phyloP scores from a whole-genome alignment of 768 basidiomycete genomes.

The Boletales sp. region DNA sequence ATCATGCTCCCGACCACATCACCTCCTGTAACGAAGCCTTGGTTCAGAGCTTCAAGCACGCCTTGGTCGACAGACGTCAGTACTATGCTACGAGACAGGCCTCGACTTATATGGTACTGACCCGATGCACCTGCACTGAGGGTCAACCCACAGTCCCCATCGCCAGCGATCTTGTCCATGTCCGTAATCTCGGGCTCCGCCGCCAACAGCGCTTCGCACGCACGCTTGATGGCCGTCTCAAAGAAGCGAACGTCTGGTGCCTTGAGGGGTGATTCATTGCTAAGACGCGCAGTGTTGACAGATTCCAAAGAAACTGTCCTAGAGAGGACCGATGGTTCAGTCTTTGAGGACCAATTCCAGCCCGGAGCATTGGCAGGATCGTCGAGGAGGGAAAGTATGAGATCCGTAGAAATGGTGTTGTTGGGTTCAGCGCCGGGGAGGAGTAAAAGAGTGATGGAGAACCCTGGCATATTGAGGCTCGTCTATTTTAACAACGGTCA shows the following conservation, averaged over 20 bases:
- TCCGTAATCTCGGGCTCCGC: conserved; percentile 89
- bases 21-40: conserved; percentile 54
- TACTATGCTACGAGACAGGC: too few species aligned
- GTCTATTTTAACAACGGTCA: conserved; percentile 45
- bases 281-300: conserved; percentile 2
- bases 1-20: conserved; percentile 66
- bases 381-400: conserved; percentile 68
- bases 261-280: conserved; percentile 19
- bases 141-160: conserved; percentile 76
- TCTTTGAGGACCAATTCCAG: conserved; percentile 74
- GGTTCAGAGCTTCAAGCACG: conserved; percentile 54
- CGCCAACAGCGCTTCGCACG: conserved; percentile 62
- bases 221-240: conserved; percentile 49
- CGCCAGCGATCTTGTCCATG: conserved; percentile 90
- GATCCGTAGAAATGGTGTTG: conserved; percentile 34
- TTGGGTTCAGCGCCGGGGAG: conserved; percentile 51
- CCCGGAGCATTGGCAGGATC: conserved; percentile 67
- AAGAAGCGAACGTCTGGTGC: conserved; percentile 51
- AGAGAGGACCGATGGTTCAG: conserved; percentile 33
- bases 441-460: conserved; percentile 79
- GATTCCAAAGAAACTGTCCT: conserved; percentile 11
- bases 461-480: conserved; percentile 90
- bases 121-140: conserved; percentile 75
- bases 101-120: conserved; percentile 20
- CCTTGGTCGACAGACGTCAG: conserved; percentile 32